phyloP scores from a whole-genome alignment of 306 rosid species.

The Arachis hypogaea region DNA sequence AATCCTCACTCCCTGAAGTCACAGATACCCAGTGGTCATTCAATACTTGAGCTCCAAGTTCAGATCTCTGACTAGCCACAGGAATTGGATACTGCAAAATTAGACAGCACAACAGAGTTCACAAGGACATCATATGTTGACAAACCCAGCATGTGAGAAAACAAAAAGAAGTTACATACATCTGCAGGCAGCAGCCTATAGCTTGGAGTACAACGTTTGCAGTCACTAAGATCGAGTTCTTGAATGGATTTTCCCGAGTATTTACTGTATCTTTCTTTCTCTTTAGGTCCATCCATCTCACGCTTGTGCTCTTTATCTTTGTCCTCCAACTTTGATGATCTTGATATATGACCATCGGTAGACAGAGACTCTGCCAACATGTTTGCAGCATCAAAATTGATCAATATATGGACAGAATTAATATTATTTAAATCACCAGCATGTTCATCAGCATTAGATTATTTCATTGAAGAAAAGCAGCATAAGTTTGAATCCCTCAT shows the following conservation, averaged over 20 bases:
- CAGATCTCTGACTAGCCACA: conserved; percentile 86
- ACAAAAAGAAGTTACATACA: conserved; percentile 45
- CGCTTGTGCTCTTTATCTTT: conserved; percentile 77
- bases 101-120: conserved; percentile 37
- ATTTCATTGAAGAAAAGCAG: conserved; percentile 22
- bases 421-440: conserved; percentile 10
- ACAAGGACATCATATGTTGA: conserved; percentile 22
- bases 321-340: conserved; percentile 76
- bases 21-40: conserved; percentile 99
- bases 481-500: conserved; percentile 24
- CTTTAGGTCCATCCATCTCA: conserved; percentile 76
- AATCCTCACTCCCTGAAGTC: conserved; percentile 99
- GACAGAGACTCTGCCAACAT: conserved; percentile 70
- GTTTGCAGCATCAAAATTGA: conserved; percentile 40
- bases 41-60: conserved; percentile 85
- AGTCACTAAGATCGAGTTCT: conserved; percentile 92
- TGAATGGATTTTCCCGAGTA: conserved; percentile 88
- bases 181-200: conserved; percentile 92
- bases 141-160: conserved; percentile 30
- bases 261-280: conserved; percentile 80
- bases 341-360: conserved; percentile 65
- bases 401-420: conserved; percentile 13
- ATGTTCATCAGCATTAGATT: conserved; percentile 33
- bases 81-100: conserved; percentile 93
- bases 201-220: conserved; percentile 91